Percentiles rank a stretch among this genome's conserved stretches.
phyloP scores from a whole-genome alignment of 805 yeast genomes.

The Candida chilensis region DNA sequence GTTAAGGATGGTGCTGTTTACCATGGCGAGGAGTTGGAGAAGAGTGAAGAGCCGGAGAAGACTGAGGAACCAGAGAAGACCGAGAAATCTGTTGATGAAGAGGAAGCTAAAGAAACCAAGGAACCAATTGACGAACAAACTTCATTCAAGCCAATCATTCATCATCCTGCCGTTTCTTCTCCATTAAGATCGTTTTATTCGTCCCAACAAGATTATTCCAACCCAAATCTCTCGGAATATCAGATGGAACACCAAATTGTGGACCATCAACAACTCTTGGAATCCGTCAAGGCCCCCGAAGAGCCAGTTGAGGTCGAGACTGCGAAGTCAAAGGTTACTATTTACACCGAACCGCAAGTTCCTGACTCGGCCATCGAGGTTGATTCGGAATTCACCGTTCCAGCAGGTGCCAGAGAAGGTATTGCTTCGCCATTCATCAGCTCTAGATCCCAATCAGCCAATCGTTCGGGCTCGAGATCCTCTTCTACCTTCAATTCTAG shows the following conservation, averaged over 20 bases:
- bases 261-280: slow-evolving; percentile 23
- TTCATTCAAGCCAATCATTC: too few species aligned
- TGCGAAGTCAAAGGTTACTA: slow-evolving; percentile 2
- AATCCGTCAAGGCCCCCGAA: slow-evolving; percentile 12
- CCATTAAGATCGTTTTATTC: neutral
- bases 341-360: slow-evolving; percentile 9
- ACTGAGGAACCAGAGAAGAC: slow-evolving; percentile 4
- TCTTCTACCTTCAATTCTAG: slow-evolving; percentile 17
- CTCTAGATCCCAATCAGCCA: slow-evolving; percentile 4
- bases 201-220: slow-evolving; percentile 15
- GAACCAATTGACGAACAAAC: too few species aligned
- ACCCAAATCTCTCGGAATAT: slow-evolving; percentile 34
- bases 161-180: slow-evolving; percentile 1
- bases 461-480: slow-evolving; percentile 3
- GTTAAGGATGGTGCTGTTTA: slow-evolving; percentile 38
- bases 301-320: neutral
- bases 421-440: slow-evolving; percentile 19
- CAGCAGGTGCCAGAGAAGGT: slow-evolving; percentile 37
- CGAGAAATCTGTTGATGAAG: slow-evolving; percentile 3
- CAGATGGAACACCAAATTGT: slow-evolving; percentile 29
- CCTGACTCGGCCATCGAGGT: slow-evolving; percentile 25
- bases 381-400: slow-evolving; percentile 27
- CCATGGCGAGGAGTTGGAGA: slow-evolving; percentile 7
- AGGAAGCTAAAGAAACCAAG: slow-evolving; percentile 2
- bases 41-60: neutral